Evolutionary conservation across 306 rosid species (phyloP), one percentile per base, ranked within the genome.

Genomic region (Vigna hirtella): DNA sequence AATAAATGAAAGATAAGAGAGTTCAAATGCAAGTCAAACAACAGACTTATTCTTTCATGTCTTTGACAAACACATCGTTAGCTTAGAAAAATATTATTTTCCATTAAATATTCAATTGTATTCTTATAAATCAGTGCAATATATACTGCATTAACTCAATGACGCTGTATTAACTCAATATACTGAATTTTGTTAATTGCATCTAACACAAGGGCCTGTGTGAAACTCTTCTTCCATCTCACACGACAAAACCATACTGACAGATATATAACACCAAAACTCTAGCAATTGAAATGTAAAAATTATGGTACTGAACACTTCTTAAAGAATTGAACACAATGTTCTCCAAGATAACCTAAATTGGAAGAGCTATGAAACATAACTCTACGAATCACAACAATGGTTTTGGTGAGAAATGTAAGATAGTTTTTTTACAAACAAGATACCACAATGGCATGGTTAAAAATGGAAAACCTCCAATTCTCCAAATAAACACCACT

Each of bases 1-100:
- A 70, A 64, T 58, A 56, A 49, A 66, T 51, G 57, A 36, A 77
- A 66, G 24, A 77, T 51, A 30, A 72, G 65, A 76, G 70, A 64
- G 28, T 73, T 61, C 69, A 51, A 80, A 66, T 15, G 77, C 50
- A 57, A 66, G 70, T 65, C 28, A 12, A 49, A 67, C 34, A 43
- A 47, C 52, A 38, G 47, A n/a, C 72, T 26, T 49, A 28, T 16
- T 55, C 4, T 52, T 68, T 42, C 47, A 64, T 53, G 52, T 73
- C 66, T 34, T 55, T 17, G 63, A 52, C 43, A 74, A 52, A 34
- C 40, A 14, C 50, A 47, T 62, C 57, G 43, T 79, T 81, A 62
- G 59, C 67, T 43, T 50, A 42, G 49, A 66, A 49, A 4, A 6
- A 5, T 63, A 1, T 34, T 47, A 1, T 14, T 47, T 47, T 49